Base-by-base conservation (phyloP, 1,139 yeast genomes). In the Sugiyamaella neomexicana region DNA sequence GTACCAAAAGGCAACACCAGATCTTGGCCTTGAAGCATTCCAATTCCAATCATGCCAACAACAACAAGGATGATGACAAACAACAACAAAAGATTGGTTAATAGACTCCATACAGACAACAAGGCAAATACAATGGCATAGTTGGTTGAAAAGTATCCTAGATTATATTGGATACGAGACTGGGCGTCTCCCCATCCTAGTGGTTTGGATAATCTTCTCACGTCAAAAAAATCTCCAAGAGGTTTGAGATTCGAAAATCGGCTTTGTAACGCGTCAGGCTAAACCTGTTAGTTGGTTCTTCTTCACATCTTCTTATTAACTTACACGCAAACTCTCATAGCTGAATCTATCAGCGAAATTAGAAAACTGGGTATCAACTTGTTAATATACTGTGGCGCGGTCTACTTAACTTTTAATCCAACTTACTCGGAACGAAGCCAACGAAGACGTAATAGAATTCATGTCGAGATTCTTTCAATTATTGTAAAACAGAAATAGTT, bases 201-300 rank as follows among this genome's bases (percentile, higher is more conserved):
- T 20, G 99, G 99, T 71, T 89, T 90, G 48, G 96, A 86, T 59
- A 93, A 71, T 69, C 96, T 85, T 73, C 93, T 87, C 66, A 88
- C 75, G 70, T 93, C 98, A 66, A 93, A 89, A 69, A 93, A 93
- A 70, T 93, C 98, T 70, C 89, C 95, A 44, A 95, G 90, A 42
- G 97, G 88, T 69, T 87, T 85, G 61, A 93, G 74, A 67, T 88
- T 83, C 54, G 95, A 76, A 59, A 90, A 77, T 58, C 86, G 81
- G 45, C 78, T 67, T 68, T 23, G 41, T 4, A 50, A 39, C 9
- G 54, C 36, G 41, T 23, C 44, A 39, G 27, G 36, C 50, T 46
- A 13, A 7, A 16, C 16, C 38, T 12, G 38, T 12, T 13, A 12
- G 15, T 12, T 34, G 13, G 16, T 13, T 34, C 38, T 34, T 12